A percentile compares a stretch with the other conserved stretches of the same genome.
phyloP scores from a whole-genome alignment of 768 basidiomycete genomes.

The Boletus tomentosulus region DNA sequence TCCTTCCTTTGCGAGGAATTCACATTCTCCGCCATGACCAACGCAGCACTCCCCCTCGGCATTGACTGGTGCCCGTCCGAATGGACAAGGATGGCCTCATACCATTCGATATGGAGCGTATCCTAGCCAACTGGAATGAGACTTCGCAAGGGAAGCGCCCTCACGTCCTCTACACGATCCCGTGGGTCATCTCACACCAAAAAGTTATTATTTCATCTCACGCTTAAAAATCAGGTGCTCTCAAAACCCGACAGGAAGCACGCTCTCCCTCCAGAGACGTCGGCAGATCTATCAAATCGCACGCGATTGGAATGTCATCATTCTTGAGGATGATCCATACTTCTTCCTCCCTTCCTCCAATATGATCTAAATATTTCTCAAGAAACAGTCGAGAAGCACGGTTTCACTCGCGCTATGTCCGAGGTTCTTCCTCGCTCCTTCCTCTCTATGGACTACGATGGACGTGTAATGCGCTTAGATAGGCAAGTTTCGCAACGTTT shows the following conservation, averaged over 20 bases:
- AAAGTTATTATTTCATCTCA: conserved; percentile 1
- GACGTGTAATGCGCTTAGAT: conserved; percentile 46
- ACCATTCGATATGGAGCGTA: conserved; percentile 44
- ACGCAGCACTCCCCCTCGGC: conserved; percentile 38
- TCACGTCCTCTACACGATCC: conserved; percentile 48
- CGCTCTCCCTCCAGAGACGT: conserved; percentile 42
- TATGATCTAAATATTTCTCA: conserved; percentile 31
- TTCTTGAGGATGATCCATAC: conserved; percentile 51
- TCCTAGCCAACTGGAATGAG: conserved; percentile 44
- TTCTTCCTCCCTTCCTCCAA: conserved; percentile 47
- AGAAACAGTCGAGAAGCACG: conserved; percentile 20
- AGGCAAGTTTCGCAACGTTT: conserved; percentile 24
- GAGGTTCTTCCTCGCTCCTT: conserved; percentile 38
- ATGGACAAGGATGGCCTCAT: conserved; percentile 50
- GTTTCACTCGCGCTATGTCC: conserved; percentile 30
- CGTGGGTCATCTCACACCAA: conserved; percentile 29
- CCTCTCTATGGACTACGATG: conserved; percentile 45
- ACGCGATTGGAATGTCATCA: conserved; percentile 47
- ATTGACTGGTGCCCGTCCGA: conserved; percentile 41
- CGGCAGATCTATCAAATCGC: conserved; percentile 45
- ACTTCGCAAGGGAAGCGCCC: conserved; percentile 42
- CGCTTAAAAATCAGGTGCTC: conserved; percentile 22
- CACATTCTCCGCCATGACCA: conserved; percentile 40
- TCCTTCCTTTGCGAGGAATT: conserved; percentile 43
- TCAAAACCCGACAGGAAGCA: conserved; percentile 51